Evolutionary conservation across 495 filamentous ascomycete genomes (phyloP), one percentile per base, ranked within the genome.

Genomic region (Apodospora peruviana): DNA sequence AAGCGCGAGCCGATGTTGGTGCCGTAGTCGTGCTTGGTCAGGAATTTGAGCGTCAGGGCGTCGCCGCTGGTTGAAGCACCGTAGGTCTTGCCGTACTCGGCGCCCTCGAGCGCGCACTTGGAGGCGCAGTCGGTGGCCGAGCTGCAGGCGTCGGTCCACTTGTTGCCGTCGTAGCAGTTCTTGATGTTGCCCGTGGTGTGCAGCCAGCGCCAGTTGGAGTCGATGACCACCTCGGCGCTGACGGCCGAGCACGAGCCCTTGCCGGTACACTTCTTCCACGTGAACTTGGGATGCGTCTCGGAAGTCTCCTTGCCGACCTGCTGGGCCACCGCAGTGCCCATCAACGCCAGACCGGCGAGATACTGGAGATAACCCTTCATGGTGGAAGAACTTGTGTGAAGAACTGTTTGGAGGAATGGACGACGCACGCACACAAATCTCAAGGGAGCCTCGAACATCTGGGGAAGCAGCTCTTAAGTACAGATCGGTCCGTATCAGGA

Each of bases 241-340:
- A 69, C 64, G 4, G 58, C 49, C 23, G 59, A 58, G 69, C 80
- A 84, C 52, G 62, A 75, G 37, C 75, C 80, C 20, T 58, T 55
- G 45, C 66, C 60, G 23, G 70, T 68, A 60, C 80, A 85, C 44
- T 72, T 75, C 61, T 76, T 71, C 79, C 78, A 83, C 57, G 63
- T 71, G 50, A 85, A 53, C 55, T 73, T 68, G 43, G 82, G 82
- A 51, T 85, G 81, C 10, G 68, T 75, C 62, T 86, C 83, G 14
- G 68, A 50, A 18, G 65, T 64, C 56, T 69, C 38, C 17, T 63
- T 81, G 59, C 81, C 81, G 55, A 77, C 72, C 57, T 78, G 70
- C 63, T 86, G 83, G 53, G 62, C 69, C 43, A 47, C 32, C 24
- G 48, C 59, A 14, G 66, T 61, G 53, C 51, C 52, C 51, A 62